Evolutionary conservation across 1,284 basidiomycete genomes (phyloP), one percentile per base, ranked within the genome.

Genomic region (Austroboletus novae-zelandiae): DNA sequence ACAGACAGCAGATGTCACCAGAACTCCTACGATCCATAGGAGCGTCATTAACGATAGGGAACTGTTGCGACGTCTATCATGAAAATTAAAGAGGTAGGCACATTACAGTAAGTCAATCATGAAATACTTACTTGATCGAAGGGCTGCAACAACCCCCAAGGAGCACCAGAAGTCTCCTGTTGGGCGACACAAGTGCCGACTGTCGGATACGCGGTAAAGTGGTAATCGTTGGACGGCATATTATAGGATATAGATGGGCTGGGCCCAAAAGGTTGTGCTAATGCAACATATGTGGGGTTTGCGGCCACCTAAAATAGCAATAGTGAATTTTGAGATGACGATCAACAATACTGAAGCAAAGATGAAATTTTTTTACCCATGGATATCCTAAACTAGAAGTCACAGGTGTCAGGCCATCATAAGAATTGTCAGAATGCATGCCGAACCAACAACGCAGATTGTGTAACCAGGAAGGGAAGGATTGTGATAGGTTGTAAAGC

Each of bases 381-480:
- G 17, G 11, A 51, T 55, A 31, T 43, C 20, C 32, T 9, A 10
- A 17, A 39, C 11, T 8, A 29, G 11, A 13, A 31, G 18, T 42
- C 35, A 3, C 8, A 18, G 11, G 31, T 10, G 4, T 1, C 11
- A 5, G 2, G n/a, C 1, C 36, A 20, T 4, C 4, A 48, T 1
- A 14, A 23, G n/a, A 1, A 35, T 31, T 4, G 6, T 31, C n/a
- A 18, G 9, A n/a, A 27, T 34, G 9, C 59, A 64, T 64, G 43
- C 32, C 18, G 9, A 32, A 27, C 11, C 14, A 42, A 41, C 5
- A 15, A 18, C 1, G 10, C 17, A 40, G 25, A n/a, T 13, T 14
- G 3, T 15, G 13, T 23, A 15, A 15, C 11, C 15, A 11, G 14
- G 8, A 18, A 20, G 10, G 36, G 18, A 37, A 11, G 18, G 10